Percentiles rank a stretch among this genome's conserved stretches.
Evolutionary conservation across 257 asterid species (phyloP).

Genomic region (Leonotis leonurus): DNA sequence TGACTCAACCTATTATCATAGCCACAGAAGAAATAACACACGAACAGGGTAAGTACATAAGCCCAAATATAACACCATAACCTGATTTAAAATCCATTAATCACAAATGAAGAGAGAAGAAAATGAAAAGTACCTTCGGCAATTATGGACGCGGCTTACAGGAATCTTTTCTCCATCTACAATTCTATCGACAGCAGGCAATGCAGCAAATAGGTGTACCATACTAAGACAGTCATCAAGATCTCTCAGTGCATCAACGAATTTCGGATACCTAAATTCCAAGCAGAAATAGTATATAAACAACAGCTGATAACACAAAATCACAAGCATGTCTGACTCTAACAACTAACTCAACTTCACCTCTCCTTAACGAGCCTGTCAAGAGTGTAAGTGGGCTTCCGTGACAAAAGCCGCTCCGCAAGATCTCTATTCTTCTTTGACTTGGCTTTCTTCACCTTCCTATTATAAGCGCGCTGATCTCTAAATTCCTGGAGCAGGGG

Average conservation of each 20-base stretch:
- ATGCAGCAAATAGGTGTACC: conserved; percentile 96
- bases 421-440: conserved; percentile 81
- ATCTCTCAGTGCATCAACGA: conserved; percentile 87
- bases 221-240: conserved; percentile 93
- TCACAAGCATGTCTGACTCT: neutral
- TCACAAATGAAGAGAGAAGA: neutral
- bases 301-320: neutral
- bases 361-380: conserved; percentile 83
- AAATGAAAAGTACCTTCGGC: conserved; percentile 58
- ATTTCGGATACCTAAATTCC: conserved; percentile 66
- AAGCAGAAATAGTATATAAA: conserved; percentile 1
- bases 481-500: conserved; percentile 79
- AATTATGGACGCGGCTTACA: conserved; percentile 67
- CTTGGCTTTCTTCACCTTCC: conserved; percentile 73
- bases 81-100: neutral
- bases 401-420: conserved; percentile 63
- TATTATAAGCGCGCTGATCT: conserved; percentile 64
- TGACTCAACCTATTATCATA: conserved; percentile 70
- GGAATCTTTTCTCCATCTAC: conserved; percentile 76
- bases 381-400: conserved; percentile 75
- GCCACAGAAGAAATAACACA: neutral
- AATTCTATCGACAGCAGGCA: conserved; percentile 85
- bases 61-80: neutral
- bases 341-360: conserved; percentile 22
- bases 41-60: conserved; percentile 6